Conservation (phyloP, 163 green algal genomes). For the Scenedesmus sp. region DNA sequence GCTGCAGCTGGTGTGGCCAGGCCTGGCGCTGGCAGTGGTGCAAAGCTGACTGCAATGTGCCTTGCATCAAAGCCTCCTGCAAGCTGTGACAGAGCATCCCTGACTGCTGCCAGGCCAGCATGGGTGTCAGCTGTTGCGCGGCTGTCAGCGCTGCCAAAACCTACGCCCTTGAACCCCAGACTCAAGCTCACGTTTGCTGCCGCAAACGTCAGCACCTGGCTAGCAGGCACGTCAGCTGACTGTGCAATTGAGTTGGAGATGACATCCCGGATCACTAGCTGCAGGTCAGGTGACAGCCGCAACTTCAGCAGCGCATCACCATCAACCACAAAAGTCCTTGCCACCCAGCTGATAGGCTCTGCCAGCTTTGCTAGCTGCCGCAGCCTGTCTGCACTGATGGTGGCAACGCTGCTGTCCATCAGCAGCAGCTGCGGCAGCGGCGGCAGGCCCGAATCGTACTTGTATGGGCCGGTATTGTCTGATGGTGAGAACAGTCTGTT, state of each 20-base stretch:
- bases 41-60: conserved; percentile 36
- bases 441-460: conserved; percentile 3
- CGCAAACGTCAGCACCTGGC: conserved; percentile 31
- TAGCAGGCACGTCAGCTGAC: neutral
- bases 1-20: conserved; percentile 24
- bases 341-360: conserved; percentile 32
- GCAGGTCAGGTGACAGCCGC: neutral
- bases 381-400: conserved; percentile 19
- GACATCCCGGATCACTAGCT: conserved; percentile 23
- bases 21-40: neutral
- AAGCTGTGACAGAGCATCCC: conserved; percentile 15
- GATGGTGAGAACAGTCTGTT: neutral
- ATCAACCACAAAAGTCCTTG: conserved; percentile 1
- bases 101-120: conserved; percentile 14
- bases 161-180: conserved; percentile 22
- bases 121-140: neutral
- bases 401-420: neutral
- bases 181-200: conserved; percentile 19
- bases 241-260: neutral
- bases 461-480: neutral
- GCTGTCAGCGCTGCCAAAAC: conserved; percentile 8
- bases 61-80: conserved; percentile 20
- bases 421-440: neutral
- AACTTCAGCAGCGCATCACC: conserved; percentile 47
- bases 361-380: neutral